phyloP scores from a whole-genome alignment of 2,329 filamentous ascomycete genomes.

The Calonectria multiphialidica region DNA sequence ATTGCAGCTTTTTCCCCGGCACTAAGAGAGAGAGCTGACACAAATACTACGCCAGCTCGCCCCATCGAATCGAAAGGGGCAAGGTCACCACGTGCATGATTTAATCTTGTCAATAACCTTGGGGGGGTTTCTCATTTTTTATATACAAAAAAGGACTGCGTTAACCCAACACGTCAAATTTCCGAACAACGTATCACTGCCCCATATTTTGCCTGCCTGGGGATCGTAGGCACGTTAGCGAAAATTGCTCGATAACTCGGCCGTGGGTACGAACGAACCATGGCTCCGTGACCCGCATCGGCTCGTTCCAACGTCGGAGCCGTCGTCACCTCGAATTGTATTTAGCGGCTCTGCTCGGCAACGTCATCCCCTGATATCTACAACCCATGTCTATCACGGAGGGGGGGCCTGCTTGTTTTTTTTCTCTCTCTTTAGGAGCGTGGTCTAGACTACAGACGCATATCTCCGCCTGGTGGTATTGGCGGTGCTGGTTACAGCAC shows the following conservation, averaged over 20 bases:
- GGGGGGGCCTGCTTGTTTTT: too few relatives aligned
- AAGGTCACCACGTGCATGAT: background rate
- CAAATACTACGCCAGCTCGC: background rate
- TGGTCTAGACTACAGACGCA: background rate
- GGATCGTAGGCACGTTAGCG: background rate
- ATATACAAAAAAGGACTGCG: background rate
- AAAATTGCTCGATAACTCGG: background rate
- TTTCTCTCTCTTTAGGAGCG: background rate
- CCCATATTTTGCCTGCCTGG: constrained; percentile 7
- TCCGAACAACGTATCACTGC: constrained; percentile 3
- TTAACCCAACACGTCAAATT: background rate
- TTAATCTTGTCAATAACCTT: background rate
- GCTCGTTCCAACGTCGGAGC: background rate
- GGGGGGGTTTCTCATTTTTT: background rate
- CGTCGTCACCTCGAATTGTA: background rate
- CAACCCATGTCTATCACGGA: background rate
- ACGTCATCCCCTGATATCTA: background rate
- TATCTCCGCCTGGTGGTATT: background rate
- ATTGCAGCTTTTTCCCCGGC: background rate
- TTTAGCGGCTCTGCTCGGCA: background rate
- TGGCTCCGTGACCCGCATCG: background rate
- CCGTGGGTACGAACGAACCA: background rate
- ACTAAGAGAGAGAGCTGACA: background rate
- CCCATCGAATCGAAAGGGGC: background rate
- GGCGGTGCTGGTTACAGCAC: background rate